Evolutionary conservation across 306 rosid species (phyloP), one percentile per base, ranked within the genome.

Genomic region (Leucaena leucocephala): DNA sequence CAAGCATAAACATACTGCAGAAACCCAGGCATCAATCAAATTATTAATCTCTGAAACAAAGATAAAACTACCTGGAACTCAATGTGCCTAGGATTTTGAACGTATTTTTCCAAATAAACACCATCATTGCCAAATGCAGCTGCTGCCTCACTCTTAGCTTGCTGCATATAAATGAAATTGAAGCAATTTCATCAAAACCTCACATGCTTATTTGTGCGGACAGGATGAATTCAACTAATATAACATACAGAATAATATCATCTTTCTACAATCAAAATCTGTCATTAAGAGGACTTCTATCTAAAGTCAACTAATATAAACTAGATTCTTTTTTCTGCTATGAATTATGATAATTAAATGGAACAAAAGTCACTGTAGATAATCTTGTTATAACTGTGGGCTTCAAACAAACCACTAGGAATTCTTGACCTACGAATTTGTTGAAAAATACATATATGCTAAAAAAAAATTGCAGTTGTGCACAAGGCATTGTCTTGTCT

Each of bases 71-170:
- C 99, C 99, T 91, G 98, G 87, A 95, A 95, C 84, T 95, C 99
- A 80, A 95, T 93, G 82, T 95, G 99, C 85, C 99, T 95, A 71
- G 99, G 99, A 75, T 93, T 95, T 86, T 90, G 96, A 74, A 95
- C 61, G 82, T 93, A 95, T 90, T 95, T 95, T 83, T 95, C 99
- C 89, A 95, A 86, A 88, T 95, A 95, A 85, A 93, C 98, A 63
- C 99, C 99, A 81, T 95, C 98, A 74, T 95, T 95, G 70, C 98
- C 99, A 90, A 95, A 95, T 48, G 99, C 99, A 85, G 98, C 98
- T 17, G 96, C 99, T 75, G 99, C 99, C 85, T 95, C 99, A 72
- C 96, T 93, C 87, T 91, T 95, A 49, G 99, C 99, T 95, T 91
- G 98, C 99, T 95, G 96, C 78, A 85, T 87, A 72, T 43, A 75